Conservation (phyloP, 2,329 filamentous ascomycete genomes). For the Cordyceps tenuipes region DNA sequence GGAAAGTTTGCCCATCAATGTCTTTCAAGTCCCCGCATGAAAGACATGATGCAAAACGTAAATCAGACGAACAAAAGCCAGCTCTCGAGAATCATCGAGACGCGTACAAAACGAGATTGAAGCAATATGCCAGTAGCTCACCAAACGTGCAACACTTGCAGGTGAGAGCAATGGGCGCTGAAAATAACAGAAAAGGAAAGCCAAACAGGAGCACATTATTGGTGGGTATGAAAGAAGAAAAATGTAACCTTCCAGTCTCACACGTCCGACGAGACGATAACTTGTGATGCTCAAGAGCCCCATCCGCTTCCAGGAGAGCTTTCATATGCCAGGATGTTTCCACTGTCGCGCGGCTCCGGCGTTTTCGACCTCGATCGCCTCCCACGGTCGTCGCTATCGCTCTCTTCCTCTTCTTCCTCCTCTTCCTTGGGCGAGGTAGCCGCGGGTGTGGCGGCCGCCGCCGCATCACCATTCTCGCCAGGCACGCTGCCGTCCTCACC, state of each 20-base stretch:
- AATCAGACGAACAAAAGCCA: background rate
- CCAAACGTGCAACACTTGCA: slow-evolving; percentile 5
- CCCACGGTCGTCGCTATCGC: slow-evolving; percentile 14
- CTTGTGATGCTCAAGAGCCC: slow-evolving; percentile 7
- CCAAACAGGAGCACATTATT: background rate
- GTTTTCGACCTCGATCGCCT: slow-evolving; percentile 5
- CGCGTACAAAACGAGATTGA: background rate
- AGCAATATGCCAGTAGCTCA: slow-evolving; percentile 3
- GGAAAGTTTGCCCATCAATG: background rate
- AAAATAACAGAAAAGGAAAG: background rate
- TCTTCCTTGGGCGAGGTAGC: slow-evolving; percentile 14
- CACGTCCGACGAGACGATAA: background rate
- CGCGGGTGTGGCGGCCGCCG: background rate
- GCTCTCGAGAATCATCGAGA: background rate
- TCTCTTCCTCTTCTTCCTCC: slow-evolving; percentile 8
- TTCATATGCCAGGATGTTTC: background rate
- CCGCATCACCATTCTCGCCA: slow-evolving; percentile 13
- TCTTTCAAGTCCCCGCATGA: background rate
- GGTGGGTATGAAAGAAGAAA: background rate
- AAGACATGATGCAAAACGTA: background rate
- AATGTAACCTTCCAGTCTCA: background rate
- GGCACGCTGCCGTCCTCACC: slow-evolving; percentile 1
- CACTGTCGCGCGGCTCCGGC: background rate
- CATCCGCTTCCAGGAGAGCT: slow-evolving; percentile 17
- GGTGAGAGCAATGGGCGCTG: background rate